A percentile compares a stretch with the other conserved stretches of the same genome.
Evolutionary conservation across 176 grass and related monocot species (phyloP).

Genomic region (Oryza australiensis): DNA sequence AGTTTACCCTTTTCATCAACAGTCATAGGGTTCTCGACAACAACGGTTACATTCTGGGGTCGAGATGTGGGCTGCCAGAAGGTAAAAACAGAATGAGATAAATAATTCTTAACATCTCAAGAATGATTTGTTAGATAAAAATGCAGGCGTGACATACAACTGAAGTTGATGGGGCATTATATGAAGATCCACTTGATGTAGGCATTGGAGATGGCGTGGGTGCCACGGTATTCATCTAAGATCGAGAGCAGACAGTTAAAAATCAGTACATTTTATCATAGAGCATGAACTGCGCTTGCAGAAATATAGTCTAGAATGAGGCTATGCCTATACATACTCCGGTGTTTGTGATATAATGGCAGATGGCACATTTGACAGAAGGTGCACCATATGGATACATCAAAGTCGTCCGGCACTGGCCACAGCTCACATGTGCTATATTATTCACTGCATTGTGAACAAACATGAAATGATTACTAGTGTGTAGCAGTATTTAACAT

Average conservation of each 20-base stretch:
- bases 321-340: constrained; percentile 42
- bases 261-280: constrained; percentile 18
- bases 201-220: constrained; percentile 28
- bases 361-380: constrained; percentile 91
- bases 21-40: constrained; percentile 94
- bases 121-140: constrained; percentile 25
- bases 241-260: constrained; percentile 38
- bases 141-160: constrained; percentile 48
- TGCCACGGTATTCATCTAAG: constrained; percentile 49
- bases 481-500: neutral
- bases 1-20: constrained; percentile 90
- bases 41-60: constrained; percentile 74
- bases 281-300: neutral
- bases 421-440: constrained; percentile 73
- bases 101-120: constrained; percentile 18
- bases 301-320: neutral
- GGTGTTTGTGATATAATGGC: constrained; percentile 77
- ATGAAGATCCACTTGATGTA: constrained; percentile 44
- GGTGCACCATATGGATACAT: constrained; percentile 91
- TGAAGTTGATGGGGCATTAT: constrained; percentile 57
- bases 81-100: constrained; percentile 31
- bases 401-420: constrained; percentile 65
- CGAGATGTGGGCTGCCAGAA: constrained; percentile 59
- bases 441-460: constrained; percentile 61
- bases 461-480: constrained; percentile 21